Percentiles rank a stretch among this genome's conserved stretches.
Evolutionary conservation across 23 red algal species (phyloP).

Genomic region (Chondrus crispus): DNA sequence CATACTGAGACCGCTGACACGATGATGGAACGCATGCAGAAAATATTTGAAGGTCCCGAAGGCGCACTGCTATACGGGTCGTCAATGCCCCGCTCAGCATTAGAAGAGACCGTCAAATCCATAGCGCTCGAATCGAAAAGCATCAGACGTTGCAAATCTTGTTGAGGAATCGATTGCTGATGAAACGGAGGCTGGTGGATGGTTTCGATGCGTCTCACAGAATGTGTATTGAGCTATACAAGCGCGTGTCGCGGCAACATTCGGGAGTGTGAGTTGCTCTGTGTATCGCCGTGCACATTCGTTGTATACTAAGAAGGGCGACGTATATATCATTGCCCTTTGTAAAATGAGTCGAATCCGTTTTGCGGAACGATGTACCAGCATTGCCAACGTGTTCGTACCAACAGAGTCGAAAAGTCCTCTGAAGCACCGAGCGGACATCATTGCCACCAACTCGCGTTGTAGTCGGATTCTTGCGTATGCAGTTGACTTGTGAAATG

Average conservation of each 20-base stretch:
- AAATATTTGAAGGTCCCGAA: conserved; percentile 41
- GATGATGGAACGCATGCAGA: conserved; percentile 64
- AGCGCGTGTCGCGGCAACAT: not conserved
- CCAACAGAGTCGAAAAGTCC: no score
- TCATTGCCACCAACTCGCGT: not conserved
- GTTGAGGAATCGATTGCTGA: not conserved
- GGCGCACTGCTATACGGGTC: conserved; percentile 48
- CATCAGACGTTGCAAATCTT: not conserved
- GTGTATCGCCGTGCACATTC: not conserved
- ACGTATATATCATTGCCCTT: no score
- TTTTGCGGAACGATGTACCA: no score
- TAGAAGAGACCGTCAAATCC: not conserved
- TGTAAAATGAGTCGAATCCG: no score
- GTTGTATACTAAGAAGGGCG: not conserved
- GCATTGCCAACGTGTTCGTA: no score
- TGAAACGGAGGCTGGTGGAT: not conserved
- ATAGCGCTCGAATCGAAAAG: not conserved
- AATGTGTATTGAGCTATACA: not conserved
- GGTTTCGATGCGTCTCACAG: not conserved
- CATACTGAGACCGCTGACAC: conserved; percentile 28
- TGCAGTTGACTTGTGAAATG: not conserved
- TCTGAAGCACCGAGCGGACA: not conserved
- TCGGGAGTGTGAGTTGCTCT: not conserved
- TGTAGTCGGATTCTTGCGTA: not conserved
- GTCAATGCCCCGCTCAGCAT: conserved; percentile 11